Percentiles rank a stretch among this genome's conserved stretches.
These are phyloP conservation scores for Cornus suecica DNA, from an alignment of 148 eudicot genomes.

Conservation along the genomic window DNA sequence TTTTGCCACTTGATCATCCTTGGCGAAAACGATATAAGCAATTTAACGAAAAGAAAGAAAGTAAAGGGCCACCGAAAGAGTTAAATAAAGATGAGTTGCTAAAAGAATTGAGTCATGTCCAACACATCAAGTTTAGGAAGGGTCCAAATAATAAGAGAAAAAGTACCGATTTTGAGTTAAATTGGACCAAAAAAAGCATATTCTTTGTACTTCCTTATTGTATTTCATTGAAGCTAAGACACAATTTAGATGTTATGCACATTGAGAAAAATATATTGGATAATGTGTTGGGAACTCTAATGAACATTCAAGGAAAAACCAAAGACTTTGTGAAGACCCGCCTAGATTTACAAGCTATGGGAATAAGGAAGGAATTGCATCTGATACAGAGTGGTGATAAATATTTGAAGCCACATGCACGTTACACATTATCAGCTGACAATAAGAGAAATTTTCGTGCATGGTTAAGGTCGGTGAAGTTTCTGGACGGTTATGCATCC, in stretches of 20 bases:
- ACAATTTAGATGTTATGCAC: slow-evolving; percentile 2
- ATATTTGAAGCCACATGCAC: background rate
- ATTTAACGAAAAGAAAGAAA: too few relatives aligned
- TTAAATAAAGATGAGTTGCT: too few relatives aligned
- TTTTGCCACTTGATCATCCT: too few relatives aligned
- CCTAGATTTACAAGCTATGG: background rate
- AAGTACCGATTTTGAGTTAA: too few relatives aligned
- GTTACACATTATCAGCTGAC: background rate
- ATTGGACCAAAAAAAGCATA: too few relatives aligned
- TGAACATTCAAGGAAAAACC: background rate
- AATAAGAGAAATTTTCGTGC: background rate
- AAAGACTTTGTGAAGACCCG: background rate
- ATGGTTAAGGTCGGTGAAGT: background rate
- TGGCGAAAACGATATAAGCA: too few relatives aligned
- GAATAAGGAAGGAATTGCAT: background rate
- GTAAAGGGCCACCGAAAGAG: too few relatives aligned
- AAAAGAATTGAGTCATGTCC: too few relatives aligned
- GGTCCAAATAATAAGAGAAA: too few relatives aligned
- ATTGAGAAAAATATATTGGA: background rate
- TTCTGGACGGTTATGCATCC: background rate
- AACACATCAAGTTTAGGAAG: too few relatives aligned
- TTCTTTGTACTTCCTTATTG: background rate
- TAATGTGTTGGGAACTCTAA: background rate
- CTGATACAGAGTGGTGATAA: background rate
- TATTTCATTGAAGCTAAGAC: background rate